phyloP scores from a whole-genome alignment of 1,139 yeast species.

The Candida smagusa region DNA sequence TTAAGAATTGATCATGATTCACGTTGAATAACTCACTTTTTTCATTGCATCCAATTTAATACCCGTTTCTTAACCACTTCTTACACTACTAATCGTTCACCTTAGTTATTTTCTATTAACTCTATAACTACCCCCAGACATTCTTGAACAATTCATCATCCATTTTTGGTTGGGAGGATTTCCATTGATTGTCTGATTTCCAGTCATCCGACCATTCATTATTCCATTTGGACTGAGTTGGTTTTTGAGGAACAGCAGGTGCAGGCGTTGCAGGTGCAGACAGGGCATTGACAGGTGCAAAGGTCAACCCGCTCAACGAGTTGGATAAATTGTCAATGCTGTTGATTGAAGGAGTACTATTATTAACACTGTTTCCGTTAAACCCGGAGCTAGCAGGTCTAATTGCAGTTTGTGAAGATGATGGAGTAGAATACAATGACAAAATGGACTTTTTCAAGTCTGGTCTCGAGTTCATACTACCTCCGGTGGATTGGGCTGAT shows the following conservation, averaged over 20 bases:
- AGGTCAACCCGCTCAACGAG: constrained; percentile 36
- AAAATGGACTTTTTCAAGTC: constrained; percentile 89
- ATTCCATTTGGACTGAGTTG: constrained; percentile 19
- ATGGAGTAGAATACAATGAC: constrained; percentile 79
- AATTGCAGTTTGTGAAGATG: constrained; percentile 26
- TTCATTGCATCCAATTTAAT: too few relatives aligned
- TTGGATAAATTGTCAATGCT: constrained; percentile 23
- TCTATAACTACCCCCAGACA: constrained; percentile 19
- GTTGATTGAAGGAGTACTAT: constrained; percentile 5
- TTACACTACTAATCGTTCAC: too few relatives aligned
- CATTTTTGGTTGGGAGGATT: constrained; percentile 13
- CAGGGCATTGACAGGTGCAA: constrained; percentile 10
- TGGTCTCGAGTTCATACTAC: constrained; percentile 35
- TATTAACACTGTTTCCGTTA: constrained; percentile 8
- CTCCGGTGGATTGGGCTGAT: constrained; percentile 38
- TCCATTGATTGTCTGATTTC: constrained; percentile 10
- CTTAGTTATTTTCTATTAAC: background rate
- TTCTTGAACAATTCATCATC: constrained; percentile 48
- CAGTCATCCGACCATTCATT: constrained; percentile 38
- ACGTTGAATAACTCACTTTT: too few relatives aligned
- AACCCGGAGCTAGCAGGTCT: constrained; percentile 16
- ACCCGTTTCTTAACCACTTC: too few relatives aligned
- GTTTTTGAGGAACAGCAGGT: background rate
- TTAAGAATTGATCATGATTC: background rate
- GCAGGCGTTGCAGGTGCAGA: constrained; percentile 1